These are phyloP conservation scores for Bruguiera sexangula DNA, from an alignment of 345 rosid species.

Conservation along the genomic window DNA sequence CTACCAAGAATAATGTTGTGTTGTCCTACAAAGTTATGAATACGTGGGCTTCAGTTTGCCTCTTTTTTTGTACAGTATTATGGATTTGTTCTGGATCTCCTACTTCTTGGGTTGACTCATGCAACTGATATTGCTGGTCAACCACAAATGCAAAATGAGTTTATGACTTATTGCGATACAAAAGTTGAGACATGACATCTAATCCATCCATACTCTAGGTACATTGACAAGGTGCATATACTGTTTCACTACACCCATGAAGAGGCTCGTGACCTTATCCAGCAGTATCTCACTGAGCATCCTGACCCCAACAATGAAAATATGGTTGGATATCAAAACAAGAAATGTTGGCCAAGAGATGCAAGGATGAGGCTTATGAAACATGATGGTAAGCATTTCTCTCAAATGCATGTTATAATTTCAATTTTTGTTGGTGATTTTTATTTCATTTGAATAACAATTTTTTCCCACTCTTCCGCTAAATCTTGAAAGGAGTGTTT, in stretches of 20 bases:
- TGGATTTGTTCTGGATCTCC: constrained; percentile 92
- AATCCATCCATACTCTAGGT: constrained; percentile 85
- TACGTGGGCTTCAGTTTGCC: constrained; percentile 99
- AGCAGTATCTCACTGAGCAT: constrained; percentile 97
- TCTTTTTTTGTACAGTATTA: constrained; percentile 97
- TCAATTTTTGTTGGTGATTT: neutral
- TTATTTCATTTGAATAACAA: neutral
- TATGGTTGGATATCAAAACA: constrained; percentile 99
- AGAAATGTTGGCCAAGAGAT: constrained; percentile 99
- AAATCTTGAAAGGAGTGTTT: constrained; percentile 98
- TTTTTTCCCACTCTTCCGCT: constrained; percentile 40
- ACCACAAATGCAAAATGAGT: constrained; percentile 97
- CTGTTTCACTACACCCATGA: constrained; percentile 94
- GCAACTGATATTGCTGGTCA: constrained; percentile 99
- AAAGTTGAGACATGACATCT: constrained; percentile 99
- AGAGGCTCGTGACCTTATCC: constrained; percentile 99
- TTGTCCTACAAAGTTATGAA: constrained; percentile 99
- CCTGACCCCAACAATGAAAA: constrained; percentile 99
- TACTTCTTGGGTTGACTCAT: constrained; percentile 93
- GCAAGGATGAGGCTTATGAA: constrained; percentile 99
- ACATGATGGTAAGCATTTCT: constrained; percentile 71
- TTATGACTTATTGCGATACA: constrained; percentile 93
- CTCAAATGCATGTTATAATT: neutral
- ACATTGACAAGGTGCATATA: constrained; percentile 94
- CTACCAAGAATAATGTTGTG: constrained; percentile 97